Evolutionary conservation across 2,329 filamentous ascomycete genomes (phyloP), one percentile per base, ranked within the genome.

Genomic region (Claviceps pazoutovae): DNA sequence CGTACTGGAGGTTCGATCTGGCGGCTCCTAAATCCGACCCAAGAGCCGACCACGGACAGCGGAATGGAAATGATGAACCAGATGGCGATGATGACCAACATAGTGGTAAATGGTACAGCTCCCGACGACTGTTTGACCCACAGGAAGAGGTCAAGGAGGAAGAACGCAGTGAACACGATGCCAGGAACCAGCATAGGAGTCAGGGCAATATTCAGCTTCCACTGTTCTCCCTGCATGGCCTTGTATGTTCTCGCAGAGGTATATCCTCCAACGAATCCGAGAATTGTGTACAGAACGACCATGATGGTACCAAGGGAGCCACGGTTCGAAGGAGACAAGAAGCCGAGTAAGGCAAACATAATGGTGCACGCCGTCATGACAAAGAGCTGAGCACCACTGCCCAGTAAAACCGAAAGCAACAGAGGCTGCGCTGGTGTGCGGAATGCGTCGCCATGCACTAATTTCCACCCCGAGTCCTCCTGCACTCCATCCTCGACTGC

Each of bases 11-110:
- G 71, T 62, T 89, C 81, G 50, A 94, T 74, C 13, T 78, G 74
- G 43, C 72, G 64, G 57, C 84, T 79, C 56, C 84, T 88, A 76
- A 97, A 97, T 36, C 89, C 93, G 44, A 97, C 67, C 89, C 90
- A 98, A 45, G 88, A 95, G 50, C 93, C 93, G 7, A 82, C 83
- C 55, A 95, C 79, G 30, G 89, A 95, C 44, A 97, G 77, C 6
- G 93, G 93, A 2, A 97, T 85, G 39, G 88, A 95, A 65, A 98
- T 95, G 63, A 96, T 66, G 69, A 98, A 98, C 93, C 93, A 98
- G 63, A 98, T 96, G 56, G 79, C 76, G 46, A 98, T 78, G 53
- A 97, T 83, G 51, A 95, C 86, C 44, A 98, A 76, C 93, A 98
- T 98, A 9, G 93, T 98, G 2, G 86, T 88, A 64, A 98, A 94